Base-by-base conservation (phyloP, 2,329 filamentous ascomycete species). In the Trichophyton schoenleinii region DNA sequence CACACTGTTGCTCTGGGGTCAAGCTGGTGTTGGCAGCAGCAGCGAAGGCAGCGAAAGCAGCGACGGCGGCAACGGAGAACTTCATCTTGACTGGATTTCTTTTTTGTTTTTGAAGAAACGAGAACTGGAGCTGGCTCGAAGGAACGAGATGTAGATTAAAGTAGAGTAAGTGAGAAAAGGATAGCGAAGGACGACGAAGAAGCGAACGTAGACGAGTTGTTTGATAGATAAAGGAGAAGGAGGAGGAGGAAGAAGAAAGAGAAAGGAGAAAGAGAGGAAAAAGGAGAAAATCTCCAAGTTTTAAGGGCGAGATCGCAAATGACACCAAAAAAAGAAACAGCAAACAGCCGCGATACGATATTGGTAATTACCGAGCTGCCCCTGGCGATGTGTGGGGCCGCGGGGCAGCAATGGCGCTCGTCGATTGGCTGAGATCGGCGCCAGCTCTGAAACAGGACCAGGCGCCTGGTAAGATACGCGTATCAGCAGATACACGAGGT, bases 41-140 rank as follows among this genome's bases (percentile, higher is more conserved):
- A 57, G 70, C 77, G 66, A 77, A 69, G 66, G 73, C 75, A 66
- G 75, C 69, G 64, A 82, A 71, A 62, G 74, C 55, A 13, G 34
- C 71, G 64, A 80, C 66, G 66, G 78, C 70, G 65, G 77, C 62
- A 15, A 58, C 38, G 34, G 31, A 41, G 63, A 42, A 66, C 72
- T 75, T 75, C 74, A 76, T 76, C 61, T 66, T 72, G 66, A 61
- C 5, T 59, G 58, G 31, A 31, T 31, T 31, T 31, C 28, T 15
- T 25, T 28, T 20, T 38, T 52, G 58, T 22, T 22, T 22, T 22
- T 25, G 44, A 8, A 15, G 25, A 28, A 38, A 15, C 31, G 15
- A 15, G 31, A 34, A 15, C 13, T 28, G 20, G 22, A 28, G 25
- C 28, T 31, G 28, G 5, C 28, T 57, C 20, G 53, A 58, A 25